Evolutionary conservation across 2,329 filamentous ascomycete species (phyloP), one percentile per base, ranked within the genome.

Genomic region (Sporothrix pseudoabietina): DNA sequence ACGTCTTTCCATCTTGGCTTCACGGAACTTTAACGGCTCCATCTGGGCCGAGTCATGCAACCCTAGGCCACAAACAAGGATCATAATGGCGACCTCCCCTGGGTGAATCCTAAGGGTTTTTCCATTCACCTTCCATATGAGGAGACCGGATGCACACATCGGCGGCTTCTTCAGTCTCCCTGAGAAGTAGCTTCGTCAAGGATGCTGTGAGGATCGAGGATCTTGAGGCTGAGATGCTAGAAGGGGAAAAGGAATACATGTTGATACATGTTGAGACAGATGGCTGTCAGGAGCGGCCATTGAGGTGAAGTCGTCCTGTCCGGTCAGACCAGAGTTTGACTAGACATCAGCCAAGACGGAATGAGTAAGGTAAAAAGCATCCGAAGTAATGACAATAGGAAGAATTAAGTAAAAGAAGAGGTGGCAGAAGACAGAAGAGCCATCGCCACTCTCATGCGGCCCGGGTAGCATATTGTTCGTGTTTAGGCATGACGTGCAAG

Each of bases 111-210:
- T 39, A 55, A 39, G 41, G 26, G 54, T 41, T 26, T 39, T 26
- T 14, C 41, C 52, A 22, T 12, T n/a, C 41, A 30, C 54, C n/a
- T 65, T 65, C 70, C 44, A 22, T 7, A 30, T 35, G 41, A 41
- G 39, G 30, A 65, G 57, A 71, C 69, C 69, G 41, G 55, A 26
- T 63, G 54, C 70, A 61, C 30, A 32, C 22, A 69, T 71, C 26
- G 57, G 55, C 57, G 47, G 41, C 44, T 71, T 71, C 44, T 71
- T 71, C 57, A 65, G 14, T 61, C 44, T 65, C 32, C n/a, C 69
- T 26, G 69, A 71, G 35, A 59, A 26, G 12, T 22, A 26, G 22
- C n/a, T 9, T 14, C n/a, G 7, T 44, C 52, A n/a, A 44, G 12
- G 41, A 44, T 44, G 3, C 26, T 22, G 52, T 22, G 19, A 54